phyloP scores from a whole-genome alignment of 2,329 filamentous ascomycete genomes.

The Monosporascus sp. region DNA sequence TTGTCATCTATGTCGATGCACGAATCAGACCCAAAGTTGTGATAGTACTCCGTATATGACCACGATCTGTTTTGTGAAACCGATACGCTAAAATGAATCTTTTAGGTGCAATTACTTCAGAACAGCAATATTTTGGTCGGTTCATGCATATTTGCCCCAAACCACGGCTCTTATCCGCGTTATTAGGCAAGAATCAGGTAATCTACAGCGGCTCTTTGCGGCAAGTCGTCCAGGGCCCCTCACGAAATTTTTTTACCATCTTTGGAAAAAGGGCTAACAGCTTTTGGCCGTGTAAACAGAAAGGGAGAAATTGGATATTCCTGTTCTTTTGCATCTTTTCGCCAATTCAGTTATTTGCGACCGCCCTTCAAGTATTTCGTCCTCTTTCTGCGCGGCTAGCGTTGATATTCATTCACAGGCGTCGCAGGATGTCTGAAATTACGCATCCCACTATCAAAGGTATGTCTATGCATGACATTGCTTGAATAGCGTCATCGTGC shows the following conservation, averaged over 20 bases:
- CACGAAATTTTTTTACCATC: neutral
- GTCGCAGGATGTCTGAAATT: slow-evolving; percentile 33
- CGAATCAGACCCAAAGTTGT: no score
- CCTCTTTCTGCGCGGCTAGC: neutral
- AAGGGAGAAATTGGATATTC: neutral
- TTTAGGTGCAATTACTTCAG: neutral
- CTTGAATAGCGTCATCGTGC: no score
- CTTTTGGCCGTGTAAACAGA: neutral
- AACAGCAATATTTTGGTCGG: neutral
- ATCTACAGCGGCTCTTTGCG: neutral
- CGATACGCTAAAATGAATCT: neutral
- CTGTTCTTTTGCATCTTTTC: neutral
- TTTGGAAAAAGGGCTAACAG: neutral
- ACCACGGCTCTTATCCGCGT: neutral
- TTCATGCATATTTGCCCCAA: neutral
- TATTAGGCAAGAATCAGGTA: neutral
- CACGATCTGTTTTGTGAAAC: neutral
- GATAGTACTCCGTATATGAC: no score
- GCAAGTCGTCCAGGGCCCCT: neutral
- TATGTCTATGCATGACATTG: slow-evolving; percentile 24
- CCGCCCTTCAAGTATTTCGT: neutral
- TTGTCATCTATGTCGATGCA: no score
- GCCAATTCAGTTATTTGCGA: neutral
- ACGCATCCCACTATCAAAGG: slow-evolving; percentile 54
- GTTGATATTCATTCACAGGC: neutral